Conservation (phyloP, 108 stramenopile genomes). For the Skeletonema menzelii region DNA sequence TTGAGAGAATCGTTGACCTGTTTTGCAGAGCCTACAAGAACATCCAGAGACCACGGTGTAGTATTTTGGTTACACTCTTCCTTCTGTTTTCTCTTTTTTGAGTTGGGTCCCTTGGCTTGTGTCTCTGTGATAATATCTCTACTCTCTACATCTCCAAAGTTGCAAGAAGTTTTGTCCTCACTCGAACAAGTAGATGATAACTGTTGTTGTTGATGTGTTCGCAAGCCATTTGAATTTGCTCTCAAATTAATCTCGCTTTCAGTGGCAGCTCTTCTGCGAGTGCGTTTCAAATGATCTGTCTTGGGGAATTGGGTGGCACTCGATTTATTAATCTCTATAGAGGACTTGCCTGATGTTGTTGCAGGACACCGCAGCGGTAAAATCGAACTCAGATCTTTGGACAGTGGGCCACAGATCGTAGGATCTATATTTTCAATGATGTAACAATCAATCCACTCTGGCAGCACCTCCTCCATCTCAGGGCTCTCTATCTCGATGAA, state of each 20-base stretch:
- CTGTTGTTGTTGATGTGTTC: neutral
- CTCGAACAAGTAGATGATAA: neutral
- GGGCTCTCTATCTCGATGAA: slow-evolving; percentile 35
- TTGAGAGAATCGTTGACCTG: slow-evolving; percentile 13
- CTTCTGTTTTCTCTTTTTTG: neutral
- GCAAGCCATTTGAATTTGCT: neutral
- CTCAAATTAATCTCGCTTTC: neutral
- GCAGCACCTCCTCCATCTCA: neutral
- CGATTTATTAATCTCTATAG: neutral
- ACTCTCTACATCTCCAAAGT: neutral
- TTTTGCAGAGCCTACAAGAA: slow-evolving; percentile 26
- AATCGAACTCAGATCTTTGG: slow-evolving; percentile 22
- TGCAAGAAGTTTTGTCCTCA: neutral
- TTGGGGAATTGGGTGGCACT: neutral
- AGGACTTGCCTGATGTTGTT: neutral
- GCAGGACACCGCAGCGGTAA: slow-evolving; percentile 23
- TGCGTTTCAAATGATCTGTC: slow-evolving; percentile 34
- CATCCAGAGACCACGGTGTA: slow-evolving; percentile 25
- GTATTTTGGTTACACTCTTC: neutral
- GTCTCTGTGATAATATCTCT: neutral
- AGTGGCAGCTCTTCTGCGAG: slow-evolving; percentile 20
- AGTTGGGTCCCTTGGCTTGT: neutral
- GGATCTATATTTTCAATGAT: slow-evolving; percentile 27
- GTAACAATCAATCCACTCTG: slow-evolving; percentile 32
- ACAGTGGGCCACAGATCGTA: slow-evolving; percentile 19